Evolutionary conservation across 108 stramenopile species (phyloP).

Genomic region (Fragilaria crotonensis): DNA sequence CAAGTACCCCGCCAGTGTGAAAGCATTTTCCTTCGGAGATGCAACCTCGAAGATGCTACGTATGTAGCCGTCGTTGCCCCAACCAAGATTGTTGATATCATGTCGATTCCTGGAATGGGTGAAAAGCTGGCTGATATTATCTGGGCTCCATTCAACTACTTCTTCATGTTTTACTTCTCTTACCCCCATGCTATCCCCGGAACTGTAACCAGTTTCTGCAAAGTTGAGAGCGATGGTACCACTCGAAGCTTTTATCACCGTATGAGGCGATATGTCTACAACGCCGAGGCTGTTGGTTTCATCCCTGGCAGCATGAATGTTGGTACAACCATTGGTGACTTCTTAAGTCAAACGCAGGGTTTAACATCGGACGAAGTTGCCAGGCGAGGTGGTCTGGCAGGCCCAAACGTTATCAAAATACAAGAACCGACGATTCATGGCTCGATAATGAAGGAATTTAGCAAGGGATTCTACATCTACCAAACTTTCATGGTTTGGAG

Average conservation of each 20-base stretch:
- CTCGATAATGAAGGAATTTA: conserved; percentile 36
- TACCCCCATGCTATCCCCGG: neutral
- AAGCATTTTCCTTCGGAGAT: conserved; percentile 40
- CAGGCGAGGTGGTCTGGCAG: conserved; percentile 23
- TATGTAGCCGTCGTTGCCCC: conserved; percentile 44
- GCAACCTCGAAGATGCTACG: conserved; percentile 27
- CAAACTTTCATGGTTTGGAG: conserved; percentile 64
- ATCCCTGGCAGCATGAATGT: conserved; percentile 20
- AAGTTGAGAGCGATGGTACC: conserved; percentile 16
- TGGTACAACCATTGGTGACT: conserved; percentile 19
- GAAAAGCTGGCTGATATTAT: neutral
- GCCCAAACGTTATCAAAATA: conserved; percentile 41
- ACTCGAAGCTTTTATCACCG: conserved; percentile 40
- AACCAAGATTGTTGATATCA: neutral
- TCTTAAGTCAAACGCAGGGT: conserved; percentile 23
- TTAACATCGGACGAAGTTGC: conserved; percentile 29
- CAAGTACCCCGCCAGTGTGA: conserved; percentile 33
- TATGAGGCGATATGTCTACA: conserved; percentile 35
- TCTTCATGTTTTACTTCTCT: neutral
- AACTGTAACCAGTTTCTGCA: conserved; percentile 15
- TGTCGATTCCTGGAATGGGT: neutral
- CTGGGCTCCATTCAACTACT: neutral
- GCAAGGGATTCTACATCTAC: conserved; percentile 55
- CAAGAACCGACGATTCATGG: conserved; percentile 32
- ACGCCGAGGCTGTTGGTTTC: conserved; percentile 11